Evolutionary conservation across 2,329 filamentous ascomycete species (phyloP).

Genomic region (Dactylellina drechsleri): DNA sequence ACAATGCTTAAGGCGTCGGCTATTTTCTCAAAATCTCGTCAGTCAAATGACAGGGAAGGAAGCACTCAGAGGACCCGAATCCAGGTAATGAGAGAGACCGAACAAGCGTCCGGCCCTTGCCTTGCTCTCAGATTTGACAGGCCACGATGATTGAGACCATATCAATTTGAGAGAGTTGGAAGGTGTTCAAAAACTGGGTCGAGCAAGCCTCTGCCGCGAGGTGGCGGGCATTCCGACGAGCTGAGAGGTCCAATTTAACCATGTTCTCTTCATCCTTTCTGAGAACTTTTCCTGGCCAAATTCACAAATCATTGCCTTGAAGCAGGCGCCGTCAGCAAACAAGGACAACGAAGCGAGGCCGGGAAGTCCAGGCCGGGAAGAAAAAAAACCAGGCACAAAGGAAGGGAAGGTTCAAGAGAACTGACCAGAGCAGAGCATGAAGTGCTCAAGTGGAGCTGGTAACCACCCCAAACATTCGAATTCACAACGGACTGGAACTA

Average conservation of each 20-base stretch:
- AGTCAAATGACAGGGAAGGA: too few species aligned
- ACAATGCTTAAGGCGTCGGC: conserved; percentile 18
- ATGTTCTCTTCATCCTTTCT: neutral
- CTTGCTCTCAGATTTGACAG: neutral
- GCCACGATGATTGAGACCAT: too few species aligned
- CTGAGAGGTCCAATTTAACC: conserved; percentile 17
- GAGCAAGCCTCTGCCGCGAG: conserved; percentile 2
- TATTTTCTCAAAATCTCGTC: conserved; percentile 35
- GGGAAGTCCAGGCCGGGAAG: conserved; percentile 10
- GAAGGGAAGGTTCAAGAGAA: too few species aligned
- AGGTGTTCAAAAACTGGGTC: neutral
- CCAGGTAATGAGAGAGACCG: conserved; percentile 7
- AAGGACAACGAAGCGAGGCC: neutral
- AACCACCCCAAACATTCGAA: neutral
- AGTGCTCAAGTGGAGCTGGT: neutral
- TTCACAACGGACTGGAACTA: too few species aligned
- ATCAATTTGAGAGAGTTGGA: neutral
- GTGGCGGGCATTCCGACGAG: conserved; percentile 37
- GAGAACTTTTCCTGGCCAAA: neutral
- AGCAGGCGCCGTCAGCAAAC: conserved; percentile 10
- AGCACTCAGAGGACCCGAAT: neutral
- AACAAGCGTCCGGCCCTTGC: neutral
- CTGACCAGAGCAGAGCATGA: conserved; percentile 23
- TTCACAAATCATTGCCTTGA: conserved; percentile 23
- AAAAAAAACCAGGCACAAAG: too few species aligned